Percentiles rank a stretch among this genome's conserved stretches.
Evolutionary conservation across 139 green algal species (phyloP).

Genomic region (Edaphochlamys debaryana): DNA sequence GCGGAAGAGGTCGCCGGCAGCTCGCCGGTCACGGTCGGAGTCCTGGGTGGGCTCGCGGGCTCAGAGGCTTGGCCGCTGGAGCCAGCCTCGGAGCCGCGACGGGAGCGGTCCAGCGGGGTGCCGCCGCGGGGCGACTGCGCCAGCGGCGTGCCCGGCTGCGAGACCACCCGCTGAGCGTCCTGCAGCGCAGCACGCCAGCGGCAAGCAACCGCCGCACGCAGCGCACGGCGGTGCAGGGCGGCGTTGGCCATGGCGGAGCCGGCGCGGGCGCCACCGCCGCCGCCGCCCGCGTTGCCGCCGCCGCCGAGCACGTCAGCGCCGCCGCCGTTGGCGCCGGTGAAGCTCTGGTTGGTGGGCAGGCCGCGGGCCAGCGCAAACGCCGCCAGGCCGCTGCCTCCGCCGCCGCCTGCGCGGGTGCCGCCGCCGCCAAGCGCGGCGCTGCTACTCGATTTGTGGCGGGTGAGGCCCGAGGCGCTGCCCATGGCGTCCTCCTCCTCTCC

Average conservation of each 20-base stretch:
- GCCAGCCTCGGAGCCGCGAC: neutral
- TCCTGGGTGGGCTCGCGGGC: neutral
- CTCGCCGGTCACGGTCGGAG: neutral
- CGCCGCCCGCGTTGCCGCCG: neutral
- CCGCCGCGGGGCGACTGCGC: neutral
- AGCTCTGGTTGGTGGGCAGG: neutral
- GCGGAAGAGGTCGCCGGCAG: neutral
- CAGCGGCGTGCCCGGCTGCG: neutral
- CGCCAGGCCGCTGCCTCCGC: neutral
- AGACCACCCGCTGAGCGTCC: conserved; percentile 8
- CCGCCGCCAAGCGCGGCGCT: too few species aligned
- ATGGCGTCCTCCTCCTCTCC: neutral
- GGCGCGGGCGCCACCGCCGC: too few species aligned
- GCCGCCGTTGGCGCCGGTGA: neutral
- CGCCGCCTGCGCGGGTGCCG: neutral
- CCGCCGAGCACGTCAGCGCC: too few species aligned
- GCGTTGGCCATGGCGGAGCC: too few species aligned
- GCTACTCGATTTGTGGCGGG: neutral
- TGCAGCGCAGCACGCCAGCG: conserved; percentile 28
- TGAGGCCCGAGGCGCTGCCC: neutral
- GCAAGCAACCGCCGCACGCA: conserved; percentile 8
- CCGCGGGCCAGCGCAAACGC: too few species aligned
- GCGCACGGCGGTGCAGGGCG: neutral
- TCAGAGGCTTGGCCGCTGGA: neutral
- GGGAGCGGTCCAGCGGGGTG: neutral